These are phyloP conservation scores for Microsporum ferrugineum DNA, from an alignment of 2,329 filamentous ascomycete species.

Conservation along the genomic window DNA sequence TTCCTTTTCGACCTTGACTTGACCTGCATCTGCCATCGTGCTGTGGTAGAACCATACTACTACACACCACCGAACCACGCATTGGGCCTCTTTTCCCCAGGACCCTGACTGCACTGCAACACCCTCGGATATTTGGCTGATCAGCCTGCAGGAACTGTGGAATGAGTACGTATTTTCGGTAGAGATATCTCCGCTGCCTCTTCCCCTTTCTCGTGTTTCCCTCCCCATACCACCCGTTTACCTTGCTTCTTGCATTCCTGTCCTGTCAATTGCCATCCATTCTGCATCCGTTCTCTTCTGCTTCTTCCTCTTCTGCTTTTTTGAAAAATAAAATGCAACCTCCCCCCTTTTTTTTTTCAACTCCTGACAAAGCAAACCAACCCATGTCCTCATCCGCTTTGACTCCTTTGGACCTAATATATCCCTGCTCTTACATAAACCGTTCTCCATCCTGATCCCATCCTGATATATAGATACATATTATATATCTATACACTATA, in stretches of 20 bases:
- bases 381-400: slow-evolving; percentile 3
- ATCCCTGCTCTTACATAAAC: slow-evolving; percentile 2
- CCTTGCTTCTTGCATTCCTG: not conserved
- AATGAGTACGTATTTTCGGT: not conserved
- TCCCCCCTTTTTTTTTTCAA: slow-evolving; percentile 3
- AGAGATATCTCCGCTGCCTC: not conserved
- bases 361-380: not conserved
- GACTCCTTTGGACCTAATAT: slow-evolving; percentile 3
- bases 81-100: not conserved
- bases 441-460: not conserved
- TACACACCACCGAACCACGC: not conserved
- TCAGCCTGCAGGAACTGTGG: not conserved
- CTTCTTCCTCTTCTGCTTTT: not conserved
- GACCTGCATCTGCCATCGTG: not conserved
- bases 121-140: not conserved
- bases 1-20: not conserved
- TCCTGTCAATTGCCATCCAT: not conserved
- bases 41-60: slow-evolving; percentile 3
- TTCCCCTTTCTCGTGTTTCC: not conserved
- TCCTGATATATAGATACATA: not conserved
- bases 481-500: not conserved
- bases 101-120: slow-evolving; percentile 1
- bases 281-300: not conserved
- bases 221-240: not conserved
- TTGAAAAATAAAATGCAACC: not conserved